Base-by-base conservation (phyloP, 805 yeast genomes). In the Jamesozyma lodderae region DNA sequence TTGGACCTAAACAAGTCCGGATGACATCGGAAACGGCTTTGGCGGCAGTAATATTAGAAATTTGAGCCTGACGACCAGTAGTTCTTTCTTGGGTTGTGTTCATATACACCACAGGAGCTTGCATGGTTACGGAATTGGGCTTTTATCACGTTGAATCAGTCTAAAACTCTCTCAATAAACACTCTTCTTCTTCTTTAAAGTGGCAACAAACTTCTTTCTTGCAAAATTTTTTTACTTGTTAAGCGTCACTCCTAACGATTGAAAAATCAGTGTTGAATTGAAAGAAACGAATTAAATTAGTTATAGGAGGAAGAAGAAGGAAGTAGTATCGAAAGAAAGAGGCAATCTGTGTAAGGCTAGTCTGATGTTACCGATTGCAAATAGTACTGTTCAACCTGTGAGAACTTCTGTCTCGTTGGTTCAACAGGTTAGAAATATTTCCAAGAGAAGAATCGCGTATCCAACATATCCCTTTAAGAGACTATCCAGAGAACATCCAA, bases 1-100 rank as follows among this genome's bases (percentile, higher is more conserved):
- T 90, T 38, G 99, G 99, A 15, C 99, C 99, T 43, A 92, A 70
- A 72, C 99, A 92, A 19, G 98, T 92, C 62, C 98, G 76, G 52
- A 92, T 86, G 56, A 92, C 90, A 62, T 92, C 98, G 0, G 96
- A 94, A 30, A 90, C 97, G 2, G 98, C 96, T 59, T 92, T 92
- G n/a, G 99, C 99, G 4, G 99, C 98, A 4, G 96, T 86, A 66
- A 92, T 90, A 59, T 92, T 94, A 45, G 96, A 84, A 45, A 85
- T 73, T 66, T 92, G 99, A 2, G 99, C 99, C 62, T 87, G 87
- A 51, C 97, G 86, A 33, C 98, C 98, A 27, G 87, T 79, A 59
- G 92, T 95, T 57, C 98, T 79, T 59, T 86, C 94, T 45, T 88
- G 82, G 36, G 84, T 75, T 20, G 96, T 82, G 69, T 90, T 81